Base-by-base conservation (phyloP, 306 rosid species). In the Erythrophleum fordii region DNA sequence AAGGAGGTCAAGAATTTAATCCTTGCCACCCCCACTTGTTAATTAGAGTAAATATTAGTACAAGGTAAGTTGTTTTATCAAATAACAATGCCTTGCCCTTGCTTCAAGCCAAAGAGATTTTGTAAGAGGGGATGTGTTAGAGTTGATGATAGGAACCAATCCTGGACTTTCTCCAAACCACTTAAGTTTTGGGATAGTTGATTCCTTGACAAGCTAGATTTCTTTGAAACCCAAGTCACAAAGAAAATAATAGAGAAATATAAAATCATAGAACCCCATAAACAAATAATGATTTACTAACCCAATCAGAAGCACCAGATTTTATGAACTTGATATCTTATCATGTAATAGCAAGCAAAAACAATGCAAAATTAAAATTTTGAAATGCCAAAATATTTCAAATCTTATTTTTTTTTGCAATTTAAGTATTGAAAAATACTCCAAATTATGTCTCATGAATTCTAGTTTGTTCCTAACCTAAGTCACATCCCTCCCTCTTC, bases 211-310 rank as follows among this genome's bases (percentile, higher is more conserved):
- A 51, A 51, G 25, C 68, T 20, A 85, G 53, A 51, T 37, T 28
- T 81, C 48, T 6, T 16, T 35, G 72, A 83, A 58, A 37, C 48
- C 52, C 76, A 58, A 49, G 69, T 55, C 69, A 26, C 55, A 1
- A 8, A 42, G 28, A 59, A 13, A 60, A 60, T 41, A 6, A 20
- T 34, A 25, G 49, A 52, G 67, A 25, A 56, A 25, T 26, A 41
- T 20, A 79, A 13, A 79, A 75, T 20, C 8, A 75, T 6, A 76
- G 39, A 86, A 80, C 28, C 52, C 4, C 49, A 69, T 28, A 72
- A 5, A 25, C 11, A 23, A 84, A n/a, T n/a, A 75, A 76, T 37
- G n/a, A 42, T 42, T 53, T 53, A 53, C 60, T 53, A n/a, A n/a
- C 5, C 23, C 8, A n/a, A 29, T 68, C 10, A 7, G 60, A 10